Base-by-base conservation (phyloP, 768 basidiomycete species). In the Daedaleopsis sinensis region DNA sequence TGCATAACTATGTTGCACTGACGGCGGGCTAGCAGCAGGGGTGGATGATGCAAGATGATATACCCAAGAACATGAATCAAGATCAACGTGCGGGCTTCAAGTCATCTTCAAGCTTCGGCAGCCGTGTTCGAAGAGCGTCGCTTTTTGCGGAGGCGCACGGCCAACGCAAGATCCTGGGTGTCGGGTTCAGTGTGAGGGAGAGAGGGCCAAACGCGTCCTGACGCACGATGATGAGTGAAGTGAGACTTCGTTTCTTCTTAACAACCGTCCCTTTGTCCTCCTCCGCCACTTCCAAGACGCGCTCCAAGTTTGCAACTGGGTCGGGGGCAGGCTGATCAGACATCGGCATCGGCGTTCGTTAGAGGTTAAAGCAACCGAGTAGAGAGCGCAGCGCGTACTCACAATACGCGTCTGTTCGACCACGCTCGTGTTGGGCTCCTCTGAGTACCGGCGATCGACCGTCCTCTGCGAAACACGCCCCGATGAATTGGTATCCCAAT, bases 211-310 rank as follows among this genome's bases (percentile, higher is more conserved):
- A 27, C 43, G 16, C 35, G n/a, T 13, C 10, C 18, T 18, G 18
- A 64, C 62, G 47, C n/a, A 64, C 62, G 37, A 64, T 52, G 44
- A 64, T 64, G 52, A 64, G 58, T 11, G 62, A 56, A 19, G 62
- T 59, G 23, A 64, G 52, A 46, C 62, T 64, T 9, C 54, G 48
- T 36, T 58, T 53, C 46, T 51, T 55, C 46, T 58, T 58, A 13
- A 59, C 35, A 21, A 13, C 35, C 13, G 13, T 24, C 39, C 42
- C 36, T 13, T 48, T 16, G 47, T 13, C 62, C 18, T 48, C 62
- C 18, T 48, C 58, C 12, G 16, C 43, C 6, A 27, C 36, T 21
- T 44, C 37, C 43, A 64, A 27, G 21, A 51, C 62, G 36, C 42
- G 43, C 16, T 52, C 50, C 24, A 64, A 48, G 32, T 32, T 51